Conservation (phyloP, 805 yeast species). For the Saturnispora besseyi region DNA sequence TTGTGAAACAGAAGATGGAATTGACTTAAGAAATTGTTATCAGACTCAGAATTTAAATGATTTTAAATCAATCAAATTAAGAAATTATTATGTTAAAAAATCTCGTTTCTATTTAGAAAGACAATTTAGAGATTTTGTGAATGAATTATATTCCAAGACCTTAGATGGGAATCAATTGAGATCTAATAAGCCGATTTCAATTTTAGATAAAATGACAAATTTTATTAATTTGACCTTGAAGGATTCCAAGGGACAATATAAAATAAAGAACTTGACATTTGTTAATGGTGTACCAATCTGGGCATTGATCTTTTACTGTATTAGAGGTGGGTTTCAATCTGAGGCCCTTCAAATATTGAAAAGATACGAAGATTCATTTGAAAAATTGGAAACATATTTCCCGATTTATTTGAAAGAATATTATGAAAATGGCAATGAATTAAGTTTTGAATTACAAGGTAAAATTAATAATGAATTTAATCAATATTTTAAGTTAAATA, state of each 20-base stretch:
- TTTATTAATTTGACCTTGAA: slow-evolving; percentile 41
- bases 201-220: slow-evolving; percentile 23
- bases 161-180: slow-evolving; percentile 2
- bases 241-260: slow-evolving; percentile 37
- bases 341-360: slow-evolving; percentile 70
- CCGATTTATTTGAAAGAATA: slow-evolving; percentile 70
- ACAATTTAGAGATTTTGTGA: slow-evolving; percentile 72
- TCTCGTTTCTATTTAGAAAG: slow-evolving; percentile 57
- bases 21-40: slow-evolving; percentile 18
- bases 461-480: slow-evolving; percentile 73
- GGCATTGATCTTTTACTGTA: slow-evolving; percentile 79
- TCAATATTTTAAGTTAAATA: slow-evolving; percentile 60
- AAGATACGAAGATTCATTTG: slow-evolving; percentile 61
- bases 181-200: neutral
- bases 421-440: slow-evolving; percentile 44
- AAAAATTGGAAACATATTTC: slow-evolving; percentile 78
- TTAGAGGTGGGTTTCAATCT: slow-evolving; percentile 72
- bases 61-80: slow-evolving; percentile 29
- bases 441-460: slow-evolving; percentile 60
- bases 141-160: slow-evolving; percentile 38
- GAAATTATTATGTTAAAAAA: slow-evolving; percentile 41
- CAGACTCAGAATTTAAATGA: slow-evolving; percentile 25
- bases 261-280: slow-evolving; percentile 44
- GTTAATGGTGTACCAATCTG: slow-evolving; percentile 88
- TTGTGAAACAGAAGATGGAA: slow-evolving; percentile 29